Evolutionary conservation across 768 basidiomycete genomes (phyloP).

Genomic region (Nidularia pulvinata): DNA sequence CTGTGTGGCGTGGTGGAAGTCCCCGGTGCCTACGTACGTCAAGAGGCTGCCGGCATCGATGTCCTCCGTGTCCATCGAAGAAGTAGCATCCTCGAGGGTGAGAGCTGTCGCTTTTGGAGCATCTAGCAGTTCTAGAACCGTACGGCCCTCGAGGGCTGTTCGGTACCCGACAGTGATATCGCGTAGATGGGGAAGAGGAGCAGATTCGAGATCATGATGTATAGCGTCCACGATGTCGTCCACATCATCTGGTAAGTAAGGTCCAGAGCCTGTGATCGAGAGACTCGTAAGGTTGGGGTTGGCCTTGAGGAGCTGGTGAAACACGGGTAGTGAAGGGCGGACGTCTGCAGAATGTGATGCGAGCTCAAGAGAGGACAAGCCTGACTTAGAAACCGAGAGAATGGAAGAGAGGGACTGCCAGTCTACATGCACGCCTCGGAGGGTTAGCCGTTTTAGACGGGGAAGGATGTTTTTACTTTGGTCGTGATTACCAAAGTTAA

Average conservation of each 20-base stretch:
- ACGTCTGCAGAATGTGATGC: conserved; percentile 52
- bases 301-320: conserved; percentile 38
- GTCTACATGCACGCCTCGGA: conserved; percentile 58
- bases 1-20: conserved; percentile 14
- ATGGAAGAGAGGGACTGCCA: conserved; percentile 42
- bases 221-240: conserved; percentile 11
- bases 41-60: conserved; percentile 38
- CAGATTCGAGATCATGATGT: conserved; percentile 20
- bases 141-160: conserved; percentile 30
- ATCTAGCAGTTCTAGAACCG: conserved; percentile 35
- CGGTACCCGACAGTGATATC: conserved; percentile 44
- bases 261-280: conserved; percentile 48
- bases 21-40: conserved; percentile 32
- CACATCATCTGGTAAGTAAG: conserved; percentile 20
- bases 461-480: conserved; percentile 28
- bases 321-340: conserved; percentile 46
- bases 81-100: conserved; percentile 41
- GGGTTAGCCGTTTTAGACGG: conserved; percentile 43
- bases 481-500: conserved; percentile 17
- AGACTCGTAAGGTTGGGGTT: conserved; percentile 40
- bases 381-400: conserved; percentile 14
- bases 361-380: conserved; percentile 38
- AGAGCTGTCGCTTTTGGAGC: conserved; percentile 36
- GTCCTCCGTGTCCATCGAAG: conserved; percentile 36
- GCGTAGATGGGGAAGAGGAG: conserved; percentile 34